Percentiles rank a stretch among this genome's conserved stretches.
Evolutionary conservation across 257 asterid genomes (phyloP).

Genomic region (Ilex aquifolium): DNA sequence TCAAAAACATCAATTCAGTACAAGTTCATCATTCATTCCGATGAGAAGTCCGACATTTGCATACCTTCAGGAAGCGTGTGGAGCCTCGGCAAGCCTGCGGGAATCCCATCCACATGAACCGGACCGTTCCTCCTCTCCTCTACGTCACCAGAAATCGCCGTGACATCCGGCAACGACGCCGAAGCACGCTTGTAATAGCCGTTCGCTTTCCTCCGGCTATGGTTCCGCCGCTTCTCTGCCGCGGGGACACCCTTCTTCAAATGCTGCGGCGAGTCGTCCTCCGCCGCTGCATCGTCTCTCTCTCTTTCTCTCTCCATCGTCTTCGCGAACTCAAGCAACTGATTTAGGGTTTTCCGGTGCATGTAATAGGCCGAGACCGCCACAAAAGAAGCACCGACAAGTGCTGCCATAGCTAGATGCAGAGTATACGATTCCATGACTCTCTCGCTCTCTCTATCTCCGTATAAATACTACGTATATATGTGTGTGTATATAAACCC

Average conservation of each 20-base stretch:
- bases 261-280: constrained; percentile 36
- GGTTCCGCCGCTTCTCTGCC: constrained; percentile 29
- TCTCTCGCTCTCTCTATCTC: not conserved
- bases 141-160: constrained; percentile 30
- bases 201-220: constrained; percentile 37
- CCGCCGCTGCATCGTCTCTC: constrained; percentile 30
- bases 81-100: constrained; percentile 70
- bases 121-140: constrained; percentile 56
- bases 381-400: constrained; percentile 81
- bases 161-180: constrained; percentile 65
- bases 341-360: constrained; percentile 85
- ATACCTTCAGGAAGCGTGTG: constrained; percentile 73
- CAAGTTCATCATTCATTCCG: too few species aligned
- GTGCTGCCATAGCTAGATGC: constrained; percentile 93
- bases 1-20: too few species aligned
- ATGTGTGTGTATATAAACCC: constrained; percentile 28
- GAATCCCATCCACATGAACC: constrained; percentile 54
- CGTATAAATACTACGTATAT: not conserved
- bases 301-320: constrained; percentile 56
- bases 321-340: constrained; percentile 72
- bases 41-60: constrained; percentile 18
- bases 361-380: constrained; percentile 90
- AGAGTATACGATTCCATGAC: constrained; percentile 66
- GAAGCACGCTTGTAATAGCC: constrained; percentile 52
- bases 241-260: constrained; percentile 23